Evolutionary conservation across 371 early-diverging fungal species (phyloP), one percentile per base, ranked within the genome.

Genomic region (Apophysomyces elegans): DNA sequence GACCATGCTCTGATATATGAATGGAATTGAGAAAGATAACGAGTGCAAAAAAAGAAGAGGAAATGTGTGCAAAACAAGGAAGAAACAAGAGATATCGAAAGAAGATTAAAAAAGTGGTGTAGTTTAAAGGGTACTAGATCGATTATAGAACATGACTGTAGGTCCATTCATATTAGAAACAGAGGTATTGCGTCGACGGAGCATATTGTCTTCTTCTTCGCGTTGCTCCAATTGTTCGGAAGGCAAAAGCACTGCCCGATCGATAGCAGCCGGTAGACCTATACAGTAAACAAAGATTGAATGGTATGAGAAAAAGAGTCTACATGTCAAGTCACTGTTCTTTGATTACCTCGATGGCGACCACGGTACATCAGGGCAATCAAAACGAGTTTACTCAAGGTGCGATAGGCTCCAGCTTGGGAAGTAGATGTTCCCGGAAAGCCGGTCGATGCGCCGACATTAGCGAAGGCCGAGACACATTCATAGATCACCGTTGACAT

Each of bases 181-280:
- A 7, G 68, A 67, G 8, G 68, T 68, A 46, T 68, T 70, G 59
- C 70, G 70, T 41, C 66, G 57, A 32, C 60, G 59, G 37, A 70
- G 45, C 12, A 62, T 16, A 36, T 65, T 57, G 4, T 70, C 70
- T 38, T 70, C 70, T 7, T 41, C 59, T 62, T 70, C 70, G 4
- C 56, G 56, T 18, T 64, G 46, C 46, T 70, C 70, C 13, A 70
- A 58, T 43, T 70, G 65, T 26, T 70, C 82, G 21, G 79, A 79
- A 9, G 82, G 82, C 35, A 81, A 61, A 26, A 81, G 57, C 11
- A 81, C 76, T 37, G 82, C 79, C 44, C 82, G 70, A 73, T 81
- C 82, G 58, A 81, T 81, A 26, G 79, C 72, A 2, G 75, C 75
- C 11, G 82, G 82, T 12, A 81, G 60, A 44, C 78, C 80, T 80